Evolutionary conservation across 2,329 filamentous ascomycete genomes (phyloP), one percentile per base, ranked within the genome.

Genomic region (Verticillium dahliae): DNA sequence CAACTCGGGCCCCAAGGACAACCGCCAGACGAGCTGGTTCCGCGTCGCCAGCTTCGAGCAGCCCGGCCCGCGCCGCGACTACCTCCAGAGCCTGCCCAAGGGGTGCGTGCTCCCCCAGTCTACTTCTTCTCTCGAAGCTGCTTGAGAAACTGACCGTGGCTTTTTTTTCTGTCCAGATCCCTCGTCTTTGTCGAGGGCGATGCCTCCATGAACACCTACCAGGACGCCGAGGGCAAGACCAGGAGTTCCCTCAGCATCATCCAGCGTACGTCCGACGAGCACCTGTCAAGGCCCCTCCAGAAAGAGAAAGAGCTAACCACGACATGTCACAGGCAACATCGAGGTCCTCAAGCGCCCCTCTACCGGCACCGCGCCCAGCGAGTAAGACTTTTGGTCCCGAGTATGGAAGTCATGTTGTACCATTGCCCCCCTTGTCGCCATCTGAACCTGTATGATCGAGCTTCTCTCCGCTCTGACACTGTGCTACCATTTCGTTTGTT

Each of bases 181-280:
- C 80, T 92, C 58, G 82, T 99, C 65, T 92, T 86, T 71, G 80
- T 98, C 58, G 94, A 98, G 75, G 93, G 90, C 55, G 91, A 97
- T 64, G 90, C 89, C 64, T 79, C 78, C 67, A 86, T 94, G 78
- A 81, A 78, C 68, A 79, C 75, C 55, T 94, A 86, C 72, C 84
- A 89, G 67, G 87, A 90, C 68, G 73, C 79, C 62, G 90, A 95
- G 56, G 91, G 91, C 73, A 88, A 88, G 75, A 84, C 79, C 69
- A 81, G 81, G 67, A 84, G 76, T 60, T 72, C 78, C 58, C 74
- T 97, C 70, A 93, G 80, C 75, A 81, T 98, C 69, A 75, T 89
- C 58, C 92, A 97, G 79, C 88, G 94, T 96, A 86, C 71, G 90
- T 82, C 27, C 6, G 27, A 27, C 4, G 27, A 27, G n/a, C 34